Evolutionary conservation across 176 grass and related monocot genomes (phyloP), one percentile per base, ranked within the genome.

Genomic region (Musa acuminata): DNA sequence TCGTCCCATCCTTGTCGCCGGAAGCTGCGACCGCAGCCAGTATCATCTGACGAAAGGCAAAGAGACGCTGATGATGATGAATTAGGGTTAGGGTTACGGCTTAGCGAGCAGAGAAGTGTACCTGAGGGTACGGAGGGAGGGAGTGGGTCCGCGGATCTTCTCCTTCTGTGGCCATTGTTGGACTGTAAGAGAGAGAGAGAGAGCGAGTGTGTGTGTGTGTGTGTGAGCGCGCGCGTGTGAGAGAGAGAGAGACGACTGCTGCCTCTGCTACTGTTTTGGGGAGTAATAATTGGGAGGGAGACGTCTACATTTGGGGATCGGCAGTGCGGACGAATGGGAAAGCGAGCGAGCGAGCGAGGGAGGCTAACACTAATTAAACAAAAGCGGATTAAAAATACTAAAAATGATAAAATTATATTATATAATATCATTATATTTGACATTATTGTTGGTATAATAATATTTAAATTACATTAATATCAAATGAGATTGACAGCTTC

Each of bases 41-140:
- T 52, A 86, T 86, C 84, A 86, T 78, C 84, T 86, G 67, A 51
- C 2, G 13, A 7, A 17, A n/a, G 25, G 27, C 1, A 69, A 9
- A 9, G 9, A 65, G 22, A 70, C 8, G 21, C 14, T 9, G 14
- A 14, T 16, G 9, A 14, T 51, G 20, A 4, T 35, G 43, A 48
- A 25, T 50, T 49, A 70, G 71, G 35, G 14, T 49, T 51, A 73
- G 51, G 12, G 52, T n/a, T 26, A 8, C 10, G 49, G 9, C 27
- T 3, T 6, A 16, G 10, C 11, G 65, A 66, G 3, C 2, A 20
- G 50, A 48, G 9, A 70, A 19, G 13, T 26, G 5, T 13, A 73
- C 72, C 72, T 73, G 51, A 13, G 52, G 13, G 51, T 73, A 73
- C 11, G 72, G 22, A 57, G 72, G 72, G 72, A 55, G 50, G 52